These are phyloP conservation scores for Xanthoconium stramineum DNA, from an alignment of 768 basidiomycete genomes.

Conservation along the genomic window DNA sequence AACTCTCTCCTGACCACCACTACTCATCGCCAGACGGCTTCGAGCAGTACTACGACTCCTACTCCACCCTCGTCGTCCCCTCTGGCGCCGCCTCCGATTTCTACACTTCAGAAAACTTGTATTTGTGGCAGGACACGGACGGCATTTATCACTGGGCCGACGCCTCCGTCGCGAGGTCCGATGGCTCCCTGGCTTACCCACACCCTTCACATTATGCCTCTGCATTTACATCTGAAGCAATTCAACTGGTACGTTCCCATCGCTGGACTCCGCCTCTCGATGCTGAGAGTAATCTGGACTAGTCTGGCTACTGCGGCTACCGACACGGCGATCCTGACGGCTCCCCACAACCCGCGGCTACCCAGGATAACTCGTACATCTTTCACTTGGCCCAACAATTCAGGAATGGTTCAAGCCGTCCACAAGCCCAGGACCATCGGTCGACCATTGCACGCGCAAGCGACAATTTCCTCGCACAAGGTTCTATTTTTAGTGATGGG, in stretches of 20 bases:
- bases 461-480: slow-evolving; percentile 32
- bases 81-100: slow-evolving; percentile 15
- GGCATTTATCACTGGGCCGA: slow-evolving; percentile 29
- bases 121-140: slow-evolving; percentile 27
- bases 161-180: slow-evolving; percentile 24
- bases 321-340: slow-evolving; percentile 17
- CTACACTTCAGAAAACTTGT: slow-evolving; percentile 28
- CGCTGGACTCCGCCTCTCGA: not conserved
- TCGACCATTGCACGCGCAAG: slow-evolving; percentile 32
- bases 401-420: slow-evolving; percentile 15
- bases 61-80: slow-evolving; percentile 16
- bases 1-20: slow-evolving; percentile 17
- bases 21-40: slow-evolving; percentile 12
- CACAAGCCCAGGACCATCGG: slow-evolving; percentile 30
- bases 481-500: slow-evolving; percentile 28
- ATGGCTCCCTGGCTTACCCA: slow-evolving; percentile 20
- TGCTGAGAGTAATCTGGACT: slow-evolving; percentile 1
- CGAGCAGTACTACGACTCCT: slow-evolving; percentile 26
- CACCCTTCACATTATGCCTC: slow-evolving; percentile 14
- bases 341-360: slow-evolving; percentile 1
- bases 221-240: slow-evolving; percentile 13
- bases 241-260: slow-evolving; percentile 17
- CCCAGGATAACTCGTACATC: slow-evolving; percentile 22
- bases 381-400: slow-evolving; percentile 24
- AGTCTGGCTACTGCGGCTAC: slow-evolving; percentile 20